phyloP scores from a whole-genome alignment of 2,329 filamentous ascomycete species.

The Cryphonectria carpinicola region DNA sequence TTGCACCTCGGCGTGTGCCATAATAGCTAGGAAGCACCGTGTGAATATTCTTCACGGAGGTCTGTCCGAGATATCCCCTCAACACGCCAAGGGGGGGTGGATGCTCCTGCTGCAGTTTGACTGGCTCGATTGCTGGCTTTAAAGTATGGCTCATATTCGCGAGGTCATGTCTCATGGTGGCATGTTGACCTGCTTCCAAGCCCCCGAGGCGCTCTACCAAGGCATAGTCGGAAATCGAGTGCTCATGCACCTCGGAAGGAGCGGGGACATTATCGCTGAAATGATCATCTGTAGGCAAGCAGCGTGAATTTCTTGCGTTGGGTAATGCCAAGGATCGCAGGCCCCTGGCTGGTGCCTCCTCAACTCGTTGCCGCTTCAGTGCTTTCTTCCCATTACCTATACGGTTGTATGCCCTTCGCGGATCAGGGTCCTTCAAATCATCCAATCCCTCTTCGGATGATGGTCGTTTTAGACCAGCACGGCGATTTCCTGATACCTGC shows the following conservation, averaged over 20 bases:
- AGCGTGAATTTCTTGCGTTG: not conserved
- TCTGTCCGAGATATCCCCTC: not conserved
- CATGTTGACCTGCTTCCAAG: not conserved
- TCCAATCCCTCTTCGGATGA: not conserved
- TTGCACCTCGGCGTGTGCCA: not conserved
- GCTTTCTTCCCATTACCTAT: too few relatives aligned
- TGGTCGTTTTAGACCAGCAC: not conserved
- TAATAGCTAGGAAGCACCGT: not conserved
- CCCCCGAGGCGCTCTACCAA: slow-evolving; percentile 6
- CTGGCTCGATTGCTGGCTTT: not conserved
- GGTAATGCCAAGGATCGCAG: not conserved
- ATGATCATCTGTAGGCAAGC: not conserved
- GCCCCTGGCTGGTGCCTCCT: too few relatives aligned
- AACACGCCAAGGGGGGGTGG: not conserved
- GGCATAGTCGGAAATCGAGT: not conserved
- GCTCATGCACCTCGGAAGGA: not conserved
- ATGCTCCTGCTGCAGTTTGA: not conserved
- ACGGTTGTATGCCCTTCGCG: not conserved
- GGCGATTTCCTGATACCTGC: not conserved
- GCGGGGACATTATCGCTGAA: slow-evolving; percentile 18
- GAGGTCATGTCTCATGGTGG: not conserved
- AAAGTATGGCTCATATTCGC: too few relatives aligned
- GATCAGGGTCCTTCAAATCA: not conserved
- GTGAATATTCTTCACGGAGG: not conserved
- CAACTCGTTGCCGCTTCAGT: not conserved